Base-by-base conservation (phyloP, 1,284 basidiomycete species). In the Laetiporus sulphureus region DNA sequence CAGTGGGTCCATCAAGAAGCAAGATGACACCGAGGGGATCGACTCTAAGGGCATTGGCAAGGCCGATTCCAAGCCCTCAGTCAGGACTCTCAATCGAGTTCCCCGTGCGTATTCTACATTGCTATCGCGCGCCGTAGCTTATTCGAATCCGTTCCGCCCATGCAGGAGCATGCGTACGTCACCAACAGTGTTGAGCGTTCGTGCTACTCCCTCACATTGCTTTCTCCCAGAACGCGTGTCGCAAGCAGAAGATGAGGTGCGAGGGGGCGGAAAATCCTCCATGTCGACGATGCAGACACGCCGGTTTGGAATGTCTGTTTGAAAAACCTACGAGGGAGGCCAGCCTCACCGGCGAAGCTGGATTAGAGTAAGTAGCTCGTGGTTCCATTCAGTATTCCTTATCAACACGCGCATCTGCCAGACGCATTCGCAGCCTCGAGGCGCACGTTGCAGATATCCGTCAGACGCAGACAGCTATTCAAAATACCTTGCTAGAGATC, bases 241-340 rank as follows among this genome's bases (percentile, higher is more conserved):
- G 85, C 51, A 86, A 87, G 56, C 87, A 90, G 65, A 90, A 90
- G 65, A 90, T 90, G 86, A 72, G 85, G 52, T 90, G 86, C 54
- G 86, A 92, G 68, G 89, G 88, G 4, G 90, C 91, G 33, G 91
- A 93, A 61, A 88, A 87, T 52, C 91, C 91, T 21, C 91, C 91
- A 15, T 95, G 91, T 64, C 83, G 87, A 56, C 77, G 91, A 29
- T 95, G 91, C 62, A 75, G 85, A 35, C 86, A 91, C 53, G 81
- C 85, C 18, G 83, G 86, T 5, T 72, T 91, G 15, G 83, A 88
- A 37, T 94, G 91, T 67, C 73, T 92, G 15, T 93, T 94, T 55
- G 90, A 93, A 60, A 93, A 92, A 50, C 90, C 91, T 3, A 81
- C 83, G 10, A 75, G 87, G 51, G 86, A 90, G 59, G 83, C 85